A percentile compares a stretch with the other conserved stretches of the same genome.
Evolutionary conservation across 495 filamentous ascomycete genomes (phyloP).

Genomic region (Aspergillus diversus): DNA sequence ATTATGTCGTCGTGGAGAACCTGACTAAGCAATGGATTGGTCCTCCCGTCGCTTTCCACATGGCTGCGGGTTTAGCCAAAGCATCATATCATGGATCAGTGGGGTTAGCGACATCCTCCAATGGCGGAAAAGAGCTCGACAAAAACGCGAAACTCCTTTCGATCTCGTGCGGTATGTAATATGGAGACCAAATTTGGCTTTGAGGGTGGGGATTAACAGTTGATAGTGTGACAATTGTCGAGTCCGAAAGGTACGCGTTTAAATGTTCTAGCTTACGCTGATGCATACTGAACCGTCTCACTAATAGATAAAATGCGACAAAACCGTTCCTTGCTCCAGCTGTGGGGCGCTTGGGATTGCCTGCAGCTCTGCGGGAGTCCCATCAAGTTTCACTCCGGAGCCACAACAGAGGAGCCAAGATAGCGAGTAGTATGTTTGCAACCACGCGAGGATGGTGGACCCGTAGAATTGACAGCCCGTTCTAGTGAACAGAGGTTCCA

Average conservation of each 20-base stretch:
- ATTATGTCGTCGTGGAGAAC: too few species aligned
- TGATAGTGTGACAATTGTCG: constrained; percentile 35
- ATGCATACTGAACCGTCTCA: not conserved
- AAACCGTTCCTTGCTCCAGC: constrained; percentile 28
- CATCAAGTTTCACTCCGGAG: not conserved
- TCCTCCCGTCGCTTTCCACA: too few species aligned
- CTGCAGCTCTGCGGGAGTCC: constrained; percentile 19
- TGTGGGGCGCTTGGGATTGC: constrained; percentile 27
- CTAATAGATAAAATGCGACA: constrained; percentile 34
- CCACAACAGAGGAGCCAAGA: constrained; percentile 6
- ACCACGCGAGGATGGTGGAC: not conserved
- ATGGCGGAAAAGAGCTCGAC: constrained; percentile 22
- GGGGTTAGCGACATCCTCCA: not conserved
- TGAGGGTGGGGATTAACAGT: not conserved
- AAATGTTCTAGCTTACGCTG: not conserved
- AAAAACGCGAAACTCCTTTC: constrained; percentile 22
- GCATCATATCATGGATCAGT: too few species aligned
- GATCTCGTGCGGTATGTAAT: constrained; percentile 27
- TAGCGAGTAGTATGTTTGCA: constrained; percentile 22
- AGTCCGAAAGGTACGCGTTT: constrained; percentile 27
- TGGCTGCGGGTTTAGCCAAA: too few species aligned
- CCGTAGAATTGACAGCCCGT: not conserved
- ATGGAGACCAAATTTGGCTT: not conserved
- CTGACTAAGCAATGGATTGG: too few species aligned
- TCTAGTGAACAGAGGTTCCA: constrained; percentile 27